These are phyloP conservation scores for Aspergillus bertholletiae DNA, from an alignment of 495 filamentous ascomycete species.

Conservation along the genomic window DNA sequence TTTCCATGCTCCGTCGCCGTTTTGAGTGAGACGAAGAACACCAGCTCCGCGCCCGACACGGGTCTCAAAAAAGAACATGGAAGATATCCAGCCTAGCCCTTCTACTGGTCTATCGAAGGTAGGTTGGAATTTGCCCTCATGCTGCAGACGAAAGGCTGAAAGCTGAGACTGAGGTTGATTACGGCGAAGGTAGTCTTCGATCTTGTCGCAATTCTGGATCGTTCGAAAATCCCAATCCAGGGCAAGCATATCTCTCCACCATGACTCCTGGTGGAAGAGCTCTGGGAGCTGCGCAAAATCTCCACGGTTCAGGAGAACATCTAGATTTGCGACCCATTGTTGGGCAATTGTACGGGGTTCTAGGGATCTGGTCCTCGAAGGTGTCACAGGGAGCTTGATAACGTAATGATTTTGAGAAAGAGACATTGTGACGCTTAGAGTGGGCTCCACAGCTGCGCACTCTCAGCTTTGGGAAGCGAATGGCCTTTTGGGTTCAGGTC, in stretches of 20 bases:
- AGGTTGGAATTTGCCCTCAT: constrained; percentile 36
- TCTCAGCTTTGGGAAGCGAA: not conserved
- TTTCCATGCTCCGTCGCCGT: constrained; percentile 52
- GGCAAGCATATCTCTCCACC: constrained; percentile 62
- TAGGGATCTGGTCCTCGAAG: constrained; percentile 8
- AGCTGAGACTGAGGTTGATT: constrained; percentile 31
- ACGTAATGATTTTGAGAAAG: constrained; percentile 25
- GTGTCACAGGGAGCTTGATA: constrained; percentile 29
- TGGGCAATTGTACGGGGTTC: constrained; percentile 29
- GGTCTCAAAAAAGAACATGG: constrained; percentile 51
- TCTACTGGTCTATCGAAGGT: constrained; percentile 40
- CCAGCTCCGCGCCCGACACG: constrained; percentile 54
- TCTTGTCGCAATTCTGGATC: constrained; percentile 44
- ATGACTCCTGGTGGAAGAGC: constrained; percentile 54
- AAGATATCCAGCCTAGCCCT: constrained; percentile 45
- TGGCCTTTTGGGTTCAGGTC: not conserved
- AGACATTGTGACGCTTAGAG: constrained; percentile 10
- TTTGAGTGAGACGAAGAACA: constrained; percentile 51
- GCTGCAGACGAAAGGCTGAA: constrained; percentile 37
- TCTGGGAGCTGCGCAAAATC: constrained; percentile 11
- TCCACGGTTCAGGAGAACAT: constrained; percentile 19
- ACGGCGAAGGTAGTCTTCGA: constrained; percentile 43
- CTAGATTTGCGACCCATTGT: constrained; percentile 33
- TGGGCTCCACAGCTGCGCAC: not conserved
- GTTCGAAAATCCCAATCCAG: constrained; percentile 59